phyloP scores from a whole-genome alignment of 768 basidiomycete genomes.

The Kwoniella dejecticola region DNA sequence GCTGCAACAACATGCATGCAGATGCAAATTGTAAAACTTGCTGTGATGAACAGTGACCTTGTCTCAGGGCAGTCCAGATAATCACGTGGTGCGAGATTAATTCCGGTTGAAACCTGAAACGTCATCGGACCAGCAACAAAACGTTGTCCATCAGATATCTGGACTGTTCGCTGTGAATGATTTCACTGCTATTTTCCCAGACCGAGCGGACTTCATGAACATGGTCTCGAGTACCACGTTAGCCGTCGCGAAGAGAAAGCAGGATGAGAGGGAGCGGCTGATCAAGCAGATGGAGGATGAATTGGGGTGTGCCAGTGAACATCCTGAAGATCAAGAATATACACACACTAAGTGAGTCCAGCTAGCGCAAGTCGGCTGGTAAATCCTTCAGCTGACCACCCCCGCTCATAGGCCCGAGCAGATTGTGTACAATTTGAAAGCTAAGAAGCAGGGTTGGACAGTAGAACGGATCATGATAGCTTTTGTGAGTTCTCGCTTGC shows the following conservation, averaged over 20 bases:
- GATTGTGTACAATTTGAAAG: conserved; percentile 43
- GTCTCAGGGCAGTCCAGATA: too few relatives aligned
- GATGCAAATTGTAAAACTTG: too few relatives aligned
- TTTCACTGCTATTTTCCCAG: too few relatives aligned
- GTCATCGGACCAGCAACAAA: too few relatives aligned
- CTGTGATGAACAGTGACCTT: too few relatives aligned
- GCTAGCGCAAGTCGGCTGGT: background rate
- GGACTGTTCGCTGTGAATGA: too few relatives aligned
- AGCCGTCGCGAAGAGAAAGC: conserved; percentile 14
- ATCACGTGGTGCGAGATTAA: too few relatives aligned
- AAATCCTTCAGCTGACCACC: background rate
- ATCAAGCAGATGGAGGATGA: conserved; percentile 34
- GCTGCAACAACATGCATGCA: too few relatives aligned
- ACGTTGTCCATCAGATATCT: too few relatives aligned
- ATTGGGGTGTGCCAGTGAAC: conserved; percentile 29
- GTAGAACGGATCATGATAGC: conserved; percentile 59
- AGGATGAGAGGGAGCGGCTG: conserved; percentile 28
- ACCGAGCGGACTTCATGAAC: too few relatives aligned
- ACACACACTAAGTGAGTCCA: conserved; percentile 5
- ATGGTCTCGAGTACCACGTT: background rate
- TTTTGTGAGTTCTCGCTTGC: conserved; percentile 24
- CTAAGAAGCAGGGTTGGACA: conserved; percentile 45
- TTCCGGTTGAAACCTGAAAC: too few relatives aligned
- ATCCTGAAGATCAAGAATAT: conserved; percentile 33
- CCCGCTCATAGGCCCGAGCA: conserved; percentile 23